Conservation (phyloP, 352 stramenopile species). For the Globisporangium apiculatum region DNA sequence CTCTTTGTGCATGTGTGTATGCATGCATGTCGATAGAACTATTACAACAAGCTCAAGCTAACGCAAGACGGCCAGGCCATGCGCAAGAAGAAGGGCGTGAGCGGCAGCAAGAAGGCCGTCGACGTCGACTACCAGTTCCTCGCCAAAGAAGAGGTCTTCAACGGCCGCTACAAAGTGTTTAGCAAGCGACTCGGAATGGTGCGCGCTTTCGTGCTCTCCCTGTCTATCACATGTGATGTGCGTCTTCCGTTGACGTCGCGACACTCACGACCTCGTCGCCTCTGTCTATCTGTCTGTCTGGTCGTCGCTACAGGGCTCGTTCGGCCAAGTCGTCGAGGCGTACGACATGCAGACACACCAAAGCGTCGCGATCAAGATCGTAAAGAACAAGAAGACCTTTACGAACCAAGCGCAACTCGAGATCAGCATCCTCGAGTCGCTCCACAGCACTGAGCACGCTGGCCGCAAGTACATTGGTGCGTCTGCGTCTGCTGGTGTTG, state of each 20-base stretch:
- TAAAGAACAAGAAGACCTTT: constrained; percentile 98
- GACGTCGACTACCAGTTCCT: constrained; percentile 54
- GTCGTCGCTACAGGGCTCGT: constrained; percentile 48
- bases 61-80: constrained; percentile 30
- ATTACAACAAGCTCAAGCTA: constrained; percentile 72
- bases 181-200: constrained; percentile 71
- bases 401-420: constrained; percentile 95
- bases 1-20: not conserved
- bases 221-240: not conserved
- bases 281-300: too few species aligned
- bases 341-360: constrained; percentile 65
- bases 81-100: constrained; percentile 57
- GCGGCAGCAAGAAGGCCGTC: constrained; percentile 17
- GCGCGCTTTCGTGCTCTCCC: not conserved
- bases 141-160: constrained; percentile 62
- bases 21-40: constrained; percentile 42
- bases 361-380: constrained; percentile 99
- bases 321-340: constrained; percentile 77
- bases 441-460: constrained; percentile 76
- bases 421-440: constrained; percentile 92
- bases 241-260: constrained; percentile 12
- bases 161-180: constrained; percentile 68
- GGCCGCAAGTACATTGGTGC: constrained; percentile 92
- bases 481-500: not conserved
- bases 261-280: not conserved